Evolutionary conservation across 805 yeast genomes (phyloP).

Genomic region (Yamadazyma olivae): DNA sequence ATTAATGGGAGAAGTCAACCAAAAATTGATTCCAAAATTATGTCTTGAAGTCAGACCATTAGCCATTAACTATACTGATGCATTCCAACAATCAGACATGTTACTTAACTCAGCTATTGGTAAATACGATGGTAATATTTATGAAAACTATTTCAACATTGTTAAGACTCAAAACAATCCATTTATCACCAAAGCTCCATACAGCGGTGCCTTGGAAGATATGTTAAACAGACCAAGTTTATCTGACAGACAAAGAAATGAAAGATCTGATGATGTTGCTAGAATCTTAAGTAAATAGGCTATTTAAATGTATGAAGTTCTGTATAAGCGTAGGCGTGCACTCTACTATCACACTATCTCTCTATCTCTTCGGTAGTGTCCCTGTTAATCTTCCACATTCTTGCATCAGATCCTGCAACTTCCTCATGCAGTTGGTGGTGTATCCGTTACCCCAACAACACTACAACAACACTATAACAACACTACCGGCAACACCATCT

Average conservation of each 20-base stretch:
- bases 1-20: conserved; percentile 24
- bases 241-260: conserved; percentile 37
- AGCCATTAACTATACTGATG: conserved; percentile 39
- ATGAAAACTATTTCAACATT: conserved; percentile 38
- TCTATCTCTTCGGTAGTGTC: too few relatives aligned
- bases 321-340: neutral
- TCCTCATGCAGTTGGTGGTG: too few relatives aligned
- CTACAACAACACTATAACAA: too few relatives aligned
- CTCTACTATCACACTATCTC: too few relatives aligned
- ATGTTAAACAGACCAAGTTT: conserved; percentile 39
- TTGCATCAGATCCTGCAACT: too few relatives aligned
- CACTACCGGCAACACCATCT: too few relatives aligned
- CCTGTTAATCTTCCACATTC: too few relatives aligned
- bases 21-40: conserved; percentile 27
- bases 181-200: conserved; percentile 37
- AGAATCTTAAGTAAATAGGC: conserved; percentile 18
- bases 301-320: too few relatives aligned
- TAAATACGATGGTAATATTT: conserved; percentile 41
- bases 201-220: conserved; percentile 32
- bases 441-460: too few relatives aligned
- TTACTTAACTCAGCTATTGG: conserved; percentile 41
- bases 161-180: conserved; percentile 36
- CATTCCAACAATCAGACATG: conserved; percentile 44
- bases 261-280: conserved; percentile 32
- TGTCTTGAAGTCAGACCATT: conserved; percentile 38